Percentiles rank a stretch among this genome's conserved stretches.
These are phyloP conservation scores for Trichoderma sp. DNA, from an alignment of 2,329 filamentous ascomycete genomes.

Conservation along the genomic window DNA sequence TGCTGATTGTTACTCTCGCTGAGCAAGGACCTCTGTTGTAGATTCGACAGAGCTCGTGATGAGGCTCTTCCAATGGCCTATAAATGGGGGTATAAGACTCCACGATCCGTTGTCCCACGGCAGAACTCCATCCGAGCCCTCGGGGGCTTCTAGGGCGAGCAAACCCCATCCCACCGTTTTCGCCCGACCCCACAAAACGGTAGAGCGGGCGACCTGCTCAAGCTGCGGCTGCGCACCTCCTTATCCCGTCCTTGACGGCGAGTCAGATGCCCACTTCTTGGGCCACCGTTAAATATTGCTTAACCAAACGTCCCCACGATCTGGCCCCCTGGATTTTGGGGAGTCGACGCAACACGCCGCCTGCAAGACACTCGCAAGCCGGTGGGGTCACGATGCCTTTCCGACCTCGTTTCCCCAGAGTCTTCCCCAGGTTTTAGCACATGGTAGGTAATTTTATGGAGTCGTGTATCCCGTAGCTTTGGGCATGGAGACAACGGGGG, in stretches of 20 bases:
- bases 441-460: slow-evolving; percentile 8
- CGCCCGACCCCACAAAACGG: slow-evolving; percentile 16
- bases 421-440: slow-evolving; percentile 24
- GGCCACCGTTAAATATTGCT: slow-evolving; percentile 21
- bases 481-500: neutral
- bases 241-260: neutral
- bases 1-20: too few species aligned
- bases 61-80: neutral
- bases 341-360: slow-evolving; percentile 18
- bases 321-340: neutral
- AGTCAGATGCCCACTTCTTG: neutral
- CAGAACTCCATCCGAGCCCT: slow-evolving; percentile 19
- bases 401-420: slow-evolving; percentile 44
- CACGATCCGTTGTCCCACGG: neutral
- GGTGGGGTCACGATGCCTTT: slow-evolving; percentile 32
- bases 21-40: neutral
- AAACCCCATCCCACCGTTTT: slow-evolving; percentile 20
- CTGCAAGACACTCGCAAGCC: neutral
- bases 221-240: neutral
- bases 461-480: neutral
- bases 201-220: slow-evolving; percentile 3
- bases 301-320: slow-evolving; percentile 27
- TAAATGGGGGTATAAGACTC: neutral
- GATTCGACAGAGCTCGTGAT: neutral
- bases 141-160: slow-evolving; percentile 18